Percentiles rank a stretch among this genome's conserved stretches.
Conservation (phyloP, 805 yeast species). For the Debaryomyces castellii region DNA sequence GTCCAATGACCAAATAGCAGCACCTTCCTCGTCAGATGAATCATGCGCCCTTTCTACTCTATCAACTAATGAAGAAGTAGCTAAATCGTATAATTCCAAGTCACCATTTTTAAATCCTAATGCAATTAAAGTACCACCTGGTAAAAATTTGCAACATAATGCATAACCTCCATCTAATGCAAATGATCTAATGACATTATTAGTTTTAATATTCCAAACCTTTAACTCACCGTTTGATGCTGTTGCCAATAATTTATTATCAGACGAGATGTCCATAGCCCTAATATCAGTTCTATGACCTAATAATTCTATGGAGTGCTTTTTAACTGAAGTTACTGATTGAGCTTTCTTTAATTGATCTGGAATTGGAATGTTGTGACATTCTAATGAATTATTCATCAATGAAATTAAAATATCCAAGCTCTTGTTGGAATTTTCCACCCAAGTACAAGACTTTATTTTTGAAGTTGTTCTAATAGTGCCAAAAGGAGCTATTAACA, state of each 20-base stretch:
- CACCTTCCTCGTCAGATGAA: slow-evolving; percentile 28
- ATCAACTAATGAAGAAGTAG: slow-evolving; percentile 73
- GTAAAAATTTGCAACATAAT: slow-evolving; percentile 74
- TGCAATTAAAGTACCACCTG: slow-evolving; percentile 86
- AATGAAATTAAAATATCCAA: slow-evolving; percentile 66
- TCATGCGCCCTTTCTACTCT: slow-evolving; percentile 70
- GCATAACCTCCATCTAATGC: slow-evolving; percentile 77
- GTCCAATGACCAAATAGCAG: slow-evolving; percentile 89
- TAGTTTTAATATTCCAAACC: slow-evolving; percentile 79
- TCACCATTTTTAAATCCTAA: slow-evolving; percentile 88
- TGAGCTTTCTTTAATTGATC: slow-evolving; percentile 53
- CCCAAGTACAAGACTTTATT: slow-evolving; percentile 69
- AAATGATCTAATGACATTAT: slow-evolving; percentile 79
- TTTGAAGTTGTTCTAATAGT: slow-evolving; percentile 64
- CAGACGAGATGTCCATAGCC: slow-evolving; percentile 77
- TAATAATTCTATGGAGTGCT: slow-evolving; percentile 62
- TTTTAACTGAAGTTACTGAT: slow-evolving; percentile 42
- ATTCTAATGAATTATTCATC: slow-evolving; percentile 73
- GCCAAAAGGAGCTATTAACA: slow-evolving; percentile 68
- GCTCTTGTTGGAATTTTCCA: slow-evolving; percentile 42
- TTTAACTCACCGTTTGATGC: slow-evolving; percentile 90
- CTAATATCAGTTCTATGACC: slow-evolving; percentile 94
- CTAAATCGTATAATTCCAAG: slow-evolving; percentile 80
- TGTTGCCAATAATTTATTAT: slow-evolving; percentile 76
- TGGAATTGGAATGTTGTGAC: slow-evolving; percentile 56